Percentiles rank a stretch among this genome's conserved stretches.
Evolutionary conservation across 1,139 yeast species (phyloP).

Genomic region (Pneumocystis sp.): DNA sequence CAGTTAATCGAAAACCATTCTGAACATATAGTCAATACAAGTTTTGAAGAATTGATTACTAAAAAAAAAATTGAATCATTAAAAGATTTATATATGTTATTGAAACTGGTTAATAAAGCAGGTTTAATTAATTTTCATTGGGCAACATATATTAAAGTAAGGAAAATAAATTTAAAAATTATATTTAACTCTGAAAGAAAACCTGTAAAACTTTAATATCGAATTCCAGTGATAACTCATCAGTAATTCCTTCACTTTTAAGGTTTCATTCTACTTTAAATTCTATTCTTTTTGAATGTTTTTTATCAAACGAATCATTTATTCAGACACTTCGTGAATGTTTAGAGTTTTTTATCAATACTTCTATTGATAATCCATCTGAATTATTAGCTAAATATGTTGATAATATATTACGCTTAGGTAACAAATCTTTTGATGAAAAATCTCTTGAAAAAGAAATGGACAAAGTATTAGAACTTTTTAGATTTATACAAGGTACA

Average conservation of each 20-base stretch:
- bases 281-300: constrained; percentile 10
- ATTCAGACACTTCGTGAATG: constrained; percentile 16
- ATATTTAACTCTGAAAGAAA: not conserved
- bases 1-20: not conserved
- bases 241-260: constrained; percentile 15
- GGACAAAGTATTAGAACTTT: constrained; percentile 17
- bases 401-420: constrained; percentile 22
- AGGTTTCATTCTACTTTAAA: constrained; percentile 15
- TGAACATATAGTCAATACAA: not conserved
- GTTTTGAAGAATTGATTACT: not conserved
- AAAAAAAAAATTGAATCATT: not conserved
- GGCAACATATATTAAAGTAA: not conserved
- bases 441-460: constrained; percentile 16
- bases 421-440: constrained; percentile 16
- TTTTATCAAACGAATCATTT: constrained; percentile 11
- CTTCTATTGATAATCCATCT: constrained; percentile 17
- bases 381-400: constrained; percentile 27
- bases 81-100: not conserved
- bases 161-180: not conserved
- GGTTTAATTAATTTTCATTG: not conserved
- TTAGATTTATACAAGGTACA: constrained; percentile 19
- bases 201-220: constrained; percentile 5
- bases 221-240: constrained; percentile 12
- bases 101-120: not conserved
- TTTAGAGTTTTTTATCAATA: constrained; percentile 18